These are phyloP conservation scores for Candida qinlingensis DNA, from an alignment of 805 yeast species.

Conservation along the genomic window DNA sequence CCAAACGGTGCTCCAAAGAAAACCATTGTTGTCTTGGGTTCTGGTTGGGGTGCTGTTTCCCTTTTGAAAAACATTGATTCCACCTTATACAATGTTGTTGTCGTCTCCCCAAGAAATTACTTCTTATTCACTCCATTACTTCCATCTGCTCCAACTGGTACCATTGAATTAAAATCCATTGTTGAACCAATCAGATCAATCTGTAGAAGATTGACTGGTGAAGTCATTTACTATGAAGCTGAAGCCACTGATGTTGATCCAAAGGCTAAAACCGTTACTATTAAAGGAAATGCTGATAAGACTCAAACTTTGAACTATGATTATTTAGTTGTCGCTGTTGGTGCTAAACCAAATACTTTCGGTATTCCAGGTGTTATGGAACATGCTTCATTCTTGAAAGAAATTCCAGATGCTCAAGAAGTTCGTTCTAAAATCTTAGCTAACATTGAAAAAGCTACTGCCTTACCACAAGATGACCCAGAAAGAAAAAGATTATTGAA, in stretches of 20 bases:
- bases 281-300: slow-evolving; percentile 39
- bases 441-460: slow-evolving; percentile 82
- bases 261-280: slow-evolving; percentile 57
- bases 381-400: slow-evolving; percentile 83
- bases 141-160: slow-evolving; percentile 92
- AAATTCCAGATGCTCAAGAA: slow-evolving; percentile 78
- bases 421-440: slow-evolving; percentile 80
- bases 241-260: slow-evolving; percentile 85
- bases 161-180: slow-evolving; percentile 83
- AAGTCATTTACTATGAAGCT: slow-evolving; percentile 82
- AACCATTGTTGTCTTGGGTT: slow-evolving; percentile 61
- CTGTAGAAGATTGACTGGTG: slow-evolving; percentile 73
- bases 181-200: slow-evolving; percentile 90
- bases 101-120: slow-evolving; percentile 90
- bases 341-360: slow-evolving; percentile 90
- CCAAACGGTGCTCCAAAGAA: slow-evolving; percentile 39
- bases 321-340: slow-evolving; percentile 84
- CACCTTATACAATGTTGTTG: slow-evolving; percentile 79
- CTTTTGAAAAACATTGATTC: slow-evolving; percentile 81
- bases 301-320: slow-evolving; percentile 58
- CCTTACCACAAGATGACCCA: slow-evolving; percentile 69
- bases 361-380: slow-evolving; percentile 89
- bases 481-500: slow-evolving; percentile 84
- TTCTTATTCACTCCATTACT: slow-evolving; percentile 89
- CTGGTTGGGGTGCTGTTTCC: slow-evolving; percentile 95